Conservation (phyloP, 352 stramenopile species). For the Achlya hypogyna region DNA sequence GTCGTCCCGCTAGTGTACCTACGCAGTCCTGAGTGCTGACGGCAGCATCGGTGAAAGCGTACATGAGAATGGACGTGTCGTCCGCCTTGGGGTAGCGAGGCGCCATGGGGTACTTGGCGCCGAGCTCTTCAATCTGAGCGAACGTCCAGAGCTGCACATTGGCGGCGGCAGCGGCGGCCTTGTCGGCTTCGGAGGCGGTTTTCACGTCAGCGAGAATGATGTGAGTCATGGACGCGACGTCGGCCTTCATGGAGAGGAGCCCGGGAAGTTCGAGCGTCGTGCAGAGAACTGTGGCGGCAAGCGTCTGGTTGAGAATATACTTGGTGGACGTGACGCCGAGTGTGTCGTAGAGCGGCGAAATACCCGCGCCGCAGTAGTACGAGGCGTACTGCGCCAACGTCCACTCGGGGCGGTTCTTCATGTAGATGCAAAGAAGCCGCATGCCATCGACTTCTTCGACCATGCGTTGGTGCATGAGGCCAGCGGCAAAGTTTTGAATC, state of each 20-base stretch:
- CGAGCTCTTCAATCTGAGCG: slow-evolving; percentile 5
- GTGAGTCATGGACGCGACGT: slow-evolving; percentile 38
- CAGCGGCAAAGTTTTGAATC: slow-evolving; percentile 8
- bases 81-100: neutral
- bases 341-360: slow-evolving; percentile 74
- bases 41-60: neutral
- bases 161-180: neutral
- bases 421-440: slow-evolving; percentile 71
- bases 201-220: slow-evolving; percentile 16
- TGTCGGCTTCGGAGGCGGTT: neutral
- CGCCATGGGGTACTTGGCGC: neutral
- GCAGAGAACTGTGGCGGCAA: slow-evolving; percentile 48
- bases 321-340: slow-evolving; percentile 52
- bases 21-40: neutral
- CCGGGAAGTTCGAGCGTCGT: slow-evolving; percentile 42
- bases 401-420: slow-evolving; percentile 67
- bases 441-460: slow-evolving; percentile 22
- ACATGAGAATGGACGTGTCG: slow-evolving; percentile 8
- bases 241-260: slow-evolving; percentile 39
- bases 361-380: slow-evolving; percentile 43
- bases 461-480: neutral
- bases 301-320: slow-evolving; percentile 66
- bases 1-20: slow-evolving; percentile 95
- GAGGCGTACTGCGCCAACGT: slow-evolving; percentile 38
- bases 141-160: neutral